Conservation (phyloP, 768 basidiomycete species). For the Pulveroboletus frians region DNA sequence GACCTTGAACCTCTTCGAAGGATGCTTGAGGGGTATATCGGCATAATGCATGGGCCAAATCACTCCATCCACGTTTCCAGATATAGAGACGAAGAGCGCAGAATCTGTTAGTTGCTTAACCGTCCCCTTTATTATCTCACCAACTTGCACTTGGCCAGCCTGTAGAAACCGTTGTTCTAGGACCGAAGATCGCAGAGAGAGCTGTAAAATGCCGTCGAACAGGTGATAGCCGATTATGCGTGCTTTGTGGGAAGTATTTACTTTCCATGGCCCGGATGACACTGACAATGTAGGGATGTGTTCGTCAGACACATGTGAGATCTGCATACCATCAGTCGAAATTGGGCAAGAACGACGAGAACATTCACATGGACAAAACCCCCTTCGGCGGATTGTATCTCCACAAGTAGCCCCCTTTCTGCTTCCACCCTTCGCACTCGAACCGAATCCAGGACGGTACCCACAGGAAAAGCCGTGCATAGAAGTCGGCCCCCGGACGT, state of each 20-base stretch:
- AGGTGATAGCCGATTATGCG: conserved; percentile 82
- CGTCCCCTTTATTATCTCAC: conserved; percentile 81
- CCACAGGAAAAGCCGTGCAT: conserved; percentile 64
- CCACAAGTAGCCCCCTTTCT: conserved; percentile 77
- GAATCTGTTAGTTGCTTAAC: conserved; percentile 80
- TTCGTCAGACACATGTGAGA: conserved; percentile 90
- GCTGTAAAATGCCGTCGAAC: conserved; percentile 82
- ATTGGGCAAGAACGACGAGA: not conserved
- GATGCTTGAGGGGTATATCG: conserved; percentile 91
- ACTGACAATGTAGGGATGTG: conserved; percentile 73
- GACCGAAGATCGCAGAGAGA: conserved; percentile 80
- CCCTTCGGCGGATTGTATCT: conserved; percentile 55
- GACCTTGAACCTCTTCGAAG: conserved; percentile 82
- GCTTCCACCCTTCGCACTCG: conserved; percentile 70
- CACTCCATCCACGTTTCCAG: conserved; percentile 86
- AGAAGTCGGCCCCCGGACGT: conserved; percentile 32
- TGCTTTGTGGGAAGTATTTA: conserved; percentile 73
- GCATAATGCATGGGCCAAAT: conserved; percentile 95
- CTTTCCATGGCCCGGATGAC: conserved; percentile 73
- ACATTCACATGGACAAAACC: conserved; percentile 84
- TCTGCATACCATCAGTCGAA: conserved; percentile 42
- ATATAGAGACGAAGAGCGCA: conserved; percentile 79
- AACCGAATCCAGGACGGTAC: conserved; percentile 63
- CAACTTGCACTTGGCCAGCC: conserved; percentile 75
- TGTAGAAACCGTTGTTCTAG: conserved; percentile 84